Evolutionary conservation across 805 yeast species (phyloP).

Genomic region (Priceomyces haplophilus): DNA sequence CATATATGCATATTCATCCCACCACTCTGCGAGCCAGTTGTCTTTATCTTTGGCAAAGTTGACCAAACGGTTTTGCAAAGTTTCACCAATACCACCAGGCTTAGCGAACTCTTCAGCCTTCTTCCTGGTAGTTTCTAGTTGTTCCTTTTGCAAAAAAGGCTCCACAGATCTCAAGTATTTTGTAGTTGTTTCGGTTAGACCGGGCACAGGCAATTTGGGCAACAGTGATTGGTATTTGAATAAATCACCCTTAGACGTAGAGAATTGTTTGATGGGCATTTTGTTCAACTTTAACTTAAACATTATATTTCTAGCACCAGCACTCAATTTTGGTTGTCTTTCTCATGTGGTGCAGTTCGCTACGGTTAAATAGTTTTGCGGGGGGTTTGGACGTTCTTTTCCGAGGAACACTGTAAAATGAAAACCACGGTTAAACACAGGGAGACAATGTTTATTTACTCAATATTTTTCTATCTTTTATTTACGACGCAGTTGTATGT

Average conservation of each 20-base stretch:
- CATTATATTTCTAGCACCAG: slow-evolving; percentile 6
- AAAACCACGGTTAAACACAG: slow-evolving; percentile 2
- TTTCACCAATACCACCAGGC: slow-evolving; percentile 62
- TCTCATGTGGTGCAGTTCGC: background rate
- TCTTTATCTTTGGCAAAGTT: slow-evolving; percentile 58
- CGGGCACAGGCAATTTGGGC: slow-evolving; percentile 87
- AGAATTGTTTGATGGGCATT: slow-evolving; percentile 20
- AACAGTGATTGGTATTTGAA: slow-evolving; percentile 68
- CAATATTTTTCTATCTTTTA: no score
- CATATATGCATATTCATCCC: slow-evolving; percentile 94
- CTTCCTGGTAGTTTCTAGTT: slow-evolving; percentile 48
- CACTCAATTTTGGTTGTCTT: background rate
- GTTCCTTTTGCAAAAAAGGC: slow-evolving; percentile 58
- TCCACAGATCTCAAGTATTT: slow-evolving; percentile 69
- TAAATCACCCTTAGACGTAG: slow-evolving; percentile 58
- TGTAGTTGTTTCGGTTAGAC: slow-evolving; percentile 63
- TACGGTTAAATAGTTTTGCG: slow-evolving; percentile 5
- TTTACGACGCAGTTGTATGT: background rate
- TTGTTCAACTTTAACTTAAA: slow-evolving; percentile 9
- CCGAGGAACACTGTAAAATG: slow-evolving; percentile 1
- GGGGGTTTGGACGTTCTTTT: slow-evolving; percentile 2
- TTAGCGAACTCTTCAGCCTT: slow-evolving; percentile 64
- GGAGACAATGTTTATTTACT: background rate
- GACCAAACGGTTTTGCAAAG: slow-evolving; percentile 63
- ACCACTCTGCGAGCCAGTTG: slow-evolving; percentile 88